Evolutionary conservation across 2,329 filamentous ascomycete species (phyloP).

Genomic region (Aureobasidium leucospermi): DNA sequence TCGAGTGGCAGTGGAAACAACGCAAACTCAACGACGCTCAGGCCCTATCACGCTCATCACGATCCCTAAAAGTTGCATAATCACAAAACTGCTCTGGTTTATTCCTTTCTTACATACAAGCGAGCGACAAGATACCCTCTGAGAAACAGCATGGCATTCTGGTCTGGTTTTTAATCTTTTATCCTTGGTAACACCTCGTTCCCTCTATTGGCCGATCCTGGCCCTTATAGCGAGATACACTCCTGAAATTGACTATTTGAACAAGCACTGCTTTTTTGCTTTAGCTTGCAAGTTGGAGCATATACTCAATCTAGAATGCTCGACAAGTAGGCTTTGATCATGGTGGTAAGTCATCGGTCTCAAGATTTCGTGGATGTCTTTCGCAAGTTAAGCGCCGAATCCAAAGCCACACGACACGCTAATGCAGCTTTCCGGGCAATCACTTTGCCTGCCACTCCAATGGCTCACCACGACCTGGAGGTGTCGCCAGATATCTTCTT

Average conservation of each 20-base stretch:
- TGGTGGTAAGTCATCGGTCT: background rate
- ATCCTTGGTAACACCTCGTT: background rate
- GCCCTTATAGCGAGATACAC: background rate
- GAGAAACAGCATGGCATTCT: constrained; percentile 1
- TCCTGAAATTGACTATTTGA: background rate
- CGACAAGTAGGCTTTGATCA: background rate
- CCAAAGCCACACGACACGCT: background rate
- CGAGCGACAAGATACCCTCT: constrained; percentile 12
- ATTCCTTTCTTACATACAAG: constrained; percentile 1
- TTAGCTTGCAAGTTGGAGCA: too few species aligned
- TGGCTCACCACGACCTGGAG: background rate
- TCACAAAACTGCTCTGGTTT: background rate
- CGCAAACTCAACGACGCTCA: constrained; percentile 34
- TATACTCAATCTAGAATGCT: too few species aligned
- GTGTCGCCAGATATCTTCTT: background rate
- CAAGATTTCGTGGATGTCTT: background rate
- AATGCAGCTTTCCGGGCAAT: constrained; percentile 3
- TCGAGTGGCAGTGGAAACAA: constrained; percentile 73
- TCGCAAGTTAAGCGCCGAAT: background rate
- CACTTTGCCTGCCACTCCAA: background rate
- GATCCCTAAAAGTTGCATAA: constrained; percentile 1
- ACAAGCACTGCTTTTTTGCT: background rate
- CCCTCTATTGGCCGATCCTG: background rate
- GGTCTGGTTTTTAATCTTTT: constrained; percentile 5
- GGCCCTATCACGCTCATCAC: constrained; percentile 1